These are phyloP conservation scores for Stemphylium vesicarium DNA, from an alignment of 2,329 filamentous ascomycete genomes.

Conservation along the genomic window DNA sequence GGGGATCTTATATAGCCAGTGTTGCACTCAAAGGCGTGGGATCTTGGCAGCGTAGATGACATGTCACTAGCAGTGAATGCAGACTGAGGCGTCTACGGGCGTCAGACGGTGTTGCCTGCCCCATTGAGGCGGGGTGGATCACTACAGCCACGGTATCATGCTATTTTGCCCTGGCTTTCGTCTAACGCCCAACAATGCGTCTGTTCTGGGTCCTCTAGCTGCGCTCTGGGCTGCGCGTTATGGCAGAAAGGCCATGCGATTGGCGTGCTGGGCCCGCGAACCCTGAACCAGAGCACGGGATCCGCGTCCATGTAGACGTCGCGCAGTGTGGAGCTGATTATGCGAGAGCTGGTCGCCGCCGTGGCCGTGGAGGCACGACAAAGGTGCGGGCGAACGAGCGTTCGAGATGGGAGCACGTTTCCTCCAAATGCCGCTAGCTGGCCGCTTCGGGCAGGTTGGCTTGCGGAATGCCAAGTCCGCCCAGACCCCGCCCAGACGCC, in stretches of 20 bases:
- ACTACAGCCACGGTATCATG: conserved; percentile 10
- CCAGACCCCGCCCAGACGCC: conserved; percentile 1
- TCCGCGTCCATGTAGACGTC: background rate
- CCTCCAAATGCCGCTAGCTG: background rate
- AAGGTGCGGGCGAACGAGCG: conserved; percentile 3
- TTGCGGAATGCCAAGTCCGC: conserved; percentile 3
- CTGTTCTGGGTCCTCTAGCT: background rate
- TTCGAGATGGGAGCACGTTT: conserved; percentile 3
- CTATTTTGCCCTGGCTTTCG: background rate
- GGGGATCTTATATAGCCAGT: conserved; percentile 6
- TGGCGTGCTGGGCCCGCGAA: background rate
- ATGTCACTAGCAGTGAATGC: conserved; percentile 1
- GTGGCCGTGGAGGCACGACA: background rate
- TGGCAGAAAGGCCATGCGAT: background rate
- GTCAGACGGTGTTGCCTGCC: conserved; percentile 1
- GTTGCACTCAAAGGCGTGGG: background rate
- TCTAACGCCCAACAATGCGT: background rate
- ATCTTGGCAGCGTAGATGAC: background rate
- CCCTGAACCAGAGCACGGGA: background rate
- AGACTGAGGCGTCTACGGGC: background rate
- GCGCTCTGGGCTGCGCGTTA: background rate
- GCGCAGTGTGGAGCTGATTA: background rate
- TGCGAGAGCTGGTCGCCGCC: background rate
- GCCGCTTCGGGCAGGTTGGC: background rate
- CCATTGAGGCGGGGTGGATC: conserved; percentile 4